Base-by-base conservation (phyloP, 2,329 filamentous ascomycete species). In the Ophiostoma quercus region DNA sequence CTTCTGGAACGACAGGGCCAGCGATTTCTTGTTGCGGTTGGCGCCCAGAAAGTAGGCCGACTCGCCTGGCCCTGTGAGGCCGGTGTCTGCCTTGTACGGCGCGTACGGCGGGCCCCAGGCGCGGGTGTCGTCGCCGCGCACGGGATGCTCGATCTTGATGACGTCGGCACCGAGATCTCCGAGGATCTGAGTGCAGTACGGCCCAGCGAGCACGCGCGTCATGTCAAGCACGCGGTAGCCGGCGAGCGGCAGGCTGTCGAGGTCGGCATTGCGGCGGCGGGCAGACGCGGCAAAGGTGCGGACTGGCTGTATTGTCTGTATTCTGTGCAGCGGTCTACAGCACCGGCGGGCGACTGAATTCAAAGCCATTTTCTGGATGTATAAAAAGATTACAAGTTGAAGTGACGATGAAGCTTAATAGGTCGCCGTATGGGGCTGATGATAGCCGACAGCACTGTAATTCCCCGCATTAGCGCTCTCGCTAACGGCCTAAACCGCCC, bases 71-170 rank as follows among this genome's bases (percentile, higher is more conserved):
- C 92, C 91, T 79, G 87, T 74, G 75, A 83, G 78, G 74, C 82
- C 77, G 19, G 87, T 85, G 3, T 82, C 86, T 41, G 87, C 78
- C 72, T 84, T 86, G 78, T 96, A 96, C 68, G 87, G 83, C 8
- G 95, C 95, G 78, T 95, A 99, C 1, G 95, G 95, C 32, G 95
- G 95, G 0, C 95, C 95, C 95, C 95, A 99, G 67, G 94, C 94
- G 76, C 95, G 84, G 11, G 95, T 99, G 77, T 99, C 95, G 77
- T 99, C 95, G 51, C 92, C 95, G 70, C 92, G 86, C 5, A 88
- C 88, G 3, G 95, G 95, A 79, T 99, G 95, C 80, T 99, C 95
- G 72, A 99, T 87, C 80, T 99, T 99, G 81, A 99, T 97, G 41
- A 99, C 89, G 78, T 99, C 94, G 74, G 95, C 95, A 73, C 93